Conservation (phyloP, 805 yeast species). For the Starmerella bacillaris region DNA sequence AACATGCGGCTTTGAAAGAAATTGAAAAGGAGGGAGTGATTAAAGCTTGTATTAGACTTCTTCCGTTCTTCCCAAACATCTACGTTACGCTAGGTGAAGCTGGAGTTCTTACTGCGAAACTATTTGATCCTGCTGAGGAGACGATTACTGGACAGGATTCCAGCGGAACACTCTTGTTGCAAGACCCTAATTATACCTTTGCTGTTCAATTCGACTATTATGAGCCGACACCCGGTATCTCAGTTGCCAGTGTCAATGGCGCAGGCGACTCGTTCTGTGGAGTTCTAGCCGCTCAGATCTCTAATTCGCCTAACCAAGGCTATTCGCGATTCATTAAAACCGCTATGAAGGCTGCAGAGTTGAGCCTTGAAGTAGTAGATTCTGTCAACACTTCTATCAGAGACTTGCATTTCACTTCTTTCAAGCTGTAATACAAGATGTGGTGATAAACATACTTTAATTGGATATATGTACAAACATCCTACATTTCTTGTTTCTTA, state of each 20-base stretch:
- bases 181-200: slow-evolving; percentile 15
- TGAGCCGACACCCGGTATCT: slow-evolving; percentile 24
- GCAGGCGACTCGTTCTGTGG: slow-evolving; percentile 79
- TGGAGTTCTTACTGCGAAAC: slow-evolving; percentile 37
- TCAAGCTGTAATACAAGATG: slow-evolving; percentile 1
- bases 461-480: too few relatives aligned
- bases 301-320: slow-evolving; percentile 8
- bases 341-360: slow-evolving; percentile 26
- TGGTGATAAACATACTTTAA: too few relatives aligned
- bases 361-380: slow-evolving; percentile 20
- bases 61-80: slow-evolving; percentile 55
- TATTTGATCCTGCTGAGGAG: slow-evolving; percentile 15
- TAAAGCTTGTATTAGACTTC: slow-evolving; percentile 51
- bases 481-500: too few relatives aligned
- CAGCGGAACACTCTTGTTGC: slow-evolving; percentile 16
- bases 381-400: slow-evolving; percentile 20
- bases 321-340: slow-evolving; percentile 20
- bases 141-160: slow-evolving; percentile 11
- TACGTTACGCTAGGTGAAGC: slow-evolving; percentile 48
- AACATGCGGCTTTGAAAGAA: slow-evolving; percentile 17
- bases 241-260: slow-evolving; percentile 56
- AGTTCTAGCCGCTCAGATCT: slow-evolving; percentile 32
- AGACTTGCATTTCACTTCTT: neutral
- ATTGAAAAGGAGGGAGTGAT: slow-evolving; percentile 26
- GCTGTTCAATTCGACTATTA: slow-evolving; percentile 52